Conservation (phyloP, 768 basidiomycete genomes). For the Naganishia vaughanmartiniae region DNA sequence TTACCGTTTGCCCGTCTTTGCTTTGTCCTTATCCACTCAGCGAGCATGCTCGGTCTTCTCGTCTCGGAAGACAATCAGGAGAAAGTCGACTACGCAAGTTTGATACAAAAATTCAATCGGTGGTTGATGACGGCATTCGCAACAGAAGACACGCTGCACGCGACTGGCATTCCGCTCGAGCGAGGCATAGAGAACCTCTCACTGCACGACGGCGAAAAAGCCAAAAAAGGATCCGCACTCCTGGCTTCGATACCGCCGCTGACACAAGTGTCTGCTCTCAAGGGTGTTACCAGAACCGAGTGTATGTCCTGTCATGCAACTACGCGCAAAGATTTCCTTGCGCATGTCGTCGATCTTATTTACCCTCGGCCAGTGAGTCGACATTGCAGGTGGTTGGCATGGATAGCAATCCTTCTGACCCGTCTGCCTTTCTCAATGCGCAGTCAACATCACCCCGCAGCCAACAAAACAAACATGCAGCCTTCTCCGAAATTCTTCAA, state of each 20-base stretch:
- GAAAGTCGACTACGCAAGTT: conserved; percentile 75
- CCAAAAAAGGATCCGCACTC: background rate
- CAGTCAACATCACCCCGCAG: conserved; percentile 6
- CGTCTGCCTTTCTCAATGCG: background rate
- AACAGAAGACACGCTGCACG: conserved; percentile 48
- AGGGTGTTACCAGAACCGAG: conserved; percentile 69
- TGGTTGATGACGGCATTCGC: conserved; percentile 84
- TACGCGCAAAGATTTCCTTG: conserved; percentile 71
- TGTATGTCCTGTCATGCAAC: conserved; percentile 73
- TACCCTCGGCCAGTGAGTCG: conserved; percentile 71
- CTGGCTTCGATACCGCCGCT: conserved; percentile 62
- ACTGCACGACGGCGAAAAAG: conserved; percentile 2
- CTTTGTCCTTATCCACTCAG: conserved; percentile 32
- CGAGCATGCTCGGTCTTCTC: conserved; percentile 78
- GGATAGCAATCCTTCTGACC: background rate
- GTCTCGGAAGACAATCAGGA: conserved; percentile 76
- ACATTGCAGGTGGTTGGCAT: conserved; percentile 49
- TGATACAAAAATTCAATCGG: conserved; percentile 92
- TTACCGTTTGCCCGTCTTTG: background rate
- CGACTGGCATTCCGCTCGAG: conserved; percentile 38
- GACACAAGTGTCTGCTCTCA: conserved; percentile 79
- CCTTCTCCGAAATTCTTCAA: conserved; percentile 67
- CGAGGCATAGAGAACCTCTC: conserved; percentile 8
- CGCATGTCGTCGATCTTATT: conserved; percentile 77
- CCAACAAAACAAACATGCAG: conserved; percentile 44